Evolutionary conservation across 2,329 filamentous ascomycete species (phyloP), one percentile per base, ranked within the genome.

Genomic region (Rutstroemia sp.): DNA sequence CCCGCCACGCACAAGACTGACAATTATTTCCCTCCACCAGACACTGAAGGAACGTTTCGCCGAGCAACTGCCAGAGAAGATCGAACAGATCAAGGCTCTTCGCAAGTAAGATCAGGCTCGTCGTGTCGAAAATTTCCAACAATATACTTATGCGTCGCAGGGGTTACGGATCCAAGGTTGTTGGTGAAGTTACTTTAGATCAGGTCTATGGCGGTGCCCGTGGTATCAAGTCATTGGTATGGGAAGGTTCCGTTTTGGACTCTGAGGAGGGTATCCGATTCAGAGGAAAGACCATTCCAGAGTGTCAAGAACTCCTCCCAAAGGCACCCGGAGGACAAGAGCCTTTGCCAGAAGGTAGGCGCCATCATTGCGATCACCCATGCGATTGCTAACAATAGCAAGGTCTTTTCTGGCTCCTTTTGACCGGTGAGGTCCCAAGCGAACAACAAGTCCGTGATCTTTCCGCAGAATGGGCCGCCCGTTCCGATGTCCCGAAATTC

Each of bases 121-220:
- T 42, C 19, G 34, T 19, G 25, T 23, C 4, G 6, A 9, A 17
- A 41, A 27, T 39, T 14, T 44, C 37, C 34, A 34, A 51, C 41
- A 41, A 47, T 41, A 59, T 62, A 68, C 64, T 67, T 45, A 65
- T 57, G 59, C 63, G 65, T 52, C 46, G 23, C 67, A 95, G 91
- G 79, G 92, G 96, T 73, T 84, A 95, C 75, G 94, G 94, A 74
- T 89, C 81, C 81, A 97, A 92, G 80, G 89, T 97, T 70, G 73
- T 99, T 67, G 92, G 94, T 75, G 90, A 97, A 83, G 90, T 99
- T 73, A 99, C 94, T 61, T 89, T 99, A 65, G 94, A 97, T 82
- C 94, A 99, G 80, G 94, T 96, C 73, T 99, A 97, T 75, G 94
- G 94, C 74, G 94, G 94, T 86, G 94, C 94, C 72, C 92, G 94